A percentile compares a stretch with the other conserved stretches of the same genome.
Evolutionary conservation across 2,329 filamentous ascomycete genomes (phyloP).

Genomic region (Aspergillus neotritici): DNA sequence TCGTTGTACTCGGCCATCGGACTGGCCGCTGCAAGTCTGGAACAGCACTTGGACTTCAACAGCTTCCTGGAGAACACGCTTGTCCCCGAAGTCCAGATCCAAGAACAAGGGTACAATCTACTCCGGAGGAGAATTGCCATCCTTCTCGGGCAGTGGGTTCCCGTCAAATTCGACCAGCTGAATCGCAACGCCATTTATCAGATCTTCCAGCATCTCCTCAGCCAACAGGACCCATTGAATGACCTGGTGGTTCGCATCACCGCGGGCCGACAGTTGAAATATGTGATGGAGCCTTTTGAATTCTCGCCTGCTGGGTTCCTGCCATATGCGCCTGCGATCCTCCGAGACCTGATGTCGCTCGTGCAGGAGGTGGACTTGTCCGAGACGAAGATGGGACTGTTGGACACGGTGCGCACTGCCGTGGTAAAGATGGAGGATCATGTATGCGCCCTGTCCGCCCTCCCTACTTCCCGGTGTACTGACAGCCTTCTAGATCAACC

Average conservation of each 20-base stretch:
- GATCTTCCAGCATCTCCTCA: conserved; percentile 81
- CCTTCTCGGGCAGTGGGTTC: conserved; percentile 81
- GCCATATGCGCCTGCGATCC: conserved; percentile 67
- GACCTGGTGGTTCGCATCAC: conserved; percentile 90
- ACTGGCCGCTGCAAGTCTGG: conserved; percentile 70
- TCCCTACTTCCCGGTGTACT: background rate
- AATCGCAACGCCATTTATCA: conserved; percentile 74
- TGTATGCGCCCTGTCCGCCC: conserved; percentile 34
- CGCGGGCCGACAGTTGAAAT: conserved; percentile 75
- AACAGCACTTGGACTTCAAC: conserved; percentile 75
- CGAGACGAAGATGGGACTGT: conserved; percentile 83
- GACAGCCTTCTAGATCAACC: conserved; percentile 44
- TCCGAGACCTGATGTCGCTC: conserved; percentile 69
- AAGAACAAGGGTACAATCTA: conserved; percentile 65
- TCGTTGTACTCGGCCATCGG: conserved; percentile 92
- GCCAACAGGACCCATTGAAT: conserved; percentile 70
- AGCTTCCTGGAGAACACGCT: conserved; percentile 69
- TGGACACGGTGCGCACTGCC: conserved; percentile 77
- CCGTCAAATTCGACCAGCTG: conserved; percentile 64
- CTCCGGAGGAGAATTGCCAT: conserved; percentile 84
- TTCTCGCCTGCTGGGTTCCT: conserved; percentile 70
- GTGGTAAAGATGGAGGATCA: conserved; percentile 76
- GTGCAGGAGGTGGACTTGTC: conserved; percentile 72
- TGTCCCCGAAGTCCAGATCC: conserved; percentile 69
- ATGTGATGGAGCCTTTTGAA: conserved; percentile 75